phyloP scores from a whole-genome alignment of 805 yeast genomes.

The Metschnikowia sp. region DNA sequence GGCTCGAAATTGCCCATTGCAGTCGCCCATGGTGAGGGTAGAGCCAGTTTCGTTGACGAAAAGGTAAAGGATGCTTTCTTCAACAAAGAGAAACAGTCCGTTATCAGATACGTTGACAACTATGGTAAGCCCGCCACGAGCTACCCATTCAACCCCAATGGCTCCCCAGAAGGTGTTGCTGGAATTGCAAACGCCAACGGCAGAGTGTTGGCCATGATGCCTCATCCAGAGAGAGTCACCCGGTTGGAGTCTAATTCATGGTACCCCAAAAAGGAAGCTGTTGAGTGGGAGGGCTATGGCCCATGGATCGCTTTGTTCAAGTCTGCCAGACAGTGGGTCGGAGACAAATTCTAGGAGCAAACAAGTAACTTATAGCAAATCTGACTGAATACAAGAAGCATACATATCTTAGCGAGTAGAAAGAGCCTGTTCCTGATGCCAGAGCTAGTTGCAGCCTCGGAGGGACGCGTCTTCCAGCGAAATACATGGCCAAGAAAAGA shows the following conservation, averaged over 20 bases:
- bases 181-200: slow-evolving; percentile 90
- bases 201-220: slow-evolving; percentile 97
- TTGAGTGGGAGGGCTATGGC: slow-evolving; percentile 76
- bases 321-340: slow-evolving; percentile 93
- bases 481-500: too few relatives aligned
- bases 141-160: slow-evolving; percentile 95
- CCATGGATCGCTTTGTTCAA: slow-evolving; percentile 95
- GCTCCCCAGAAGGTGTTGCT: slow-evolving; percentile 89
- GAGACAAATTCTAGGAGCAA: slow-evolving; percentile 27
- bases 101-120: slow-evolving; percentile 84
- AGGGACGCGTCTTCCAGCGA: too few relatives aligned
- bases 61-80: slow-evolving; percentile 44
- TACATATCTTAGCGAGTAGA: too few relatives aligned
- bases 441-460: background rate
- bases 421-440: background rate
- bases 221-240: slow-evolving; percentile 95
- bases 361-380: too few relatives aligned
- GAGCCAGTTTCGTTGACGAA: slow-evolving; percentile 63
- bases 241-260: slow-evolving; percentile 88
- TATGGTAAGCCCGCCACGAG: slow-evolving; percentile 78
- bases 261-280: slow-evolving; percentile 63
- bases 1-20: slow-evolving; percentile 95
- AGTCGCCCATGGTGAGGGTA: slow-evolving; percentile 98
- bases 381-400: too few relatives aligned
- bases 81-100: slow-evolving; percentile 50